Conservation (phyloP, 2,329 filamentous ascomycete species). For the Sclerotinia glacialis region DNA sequence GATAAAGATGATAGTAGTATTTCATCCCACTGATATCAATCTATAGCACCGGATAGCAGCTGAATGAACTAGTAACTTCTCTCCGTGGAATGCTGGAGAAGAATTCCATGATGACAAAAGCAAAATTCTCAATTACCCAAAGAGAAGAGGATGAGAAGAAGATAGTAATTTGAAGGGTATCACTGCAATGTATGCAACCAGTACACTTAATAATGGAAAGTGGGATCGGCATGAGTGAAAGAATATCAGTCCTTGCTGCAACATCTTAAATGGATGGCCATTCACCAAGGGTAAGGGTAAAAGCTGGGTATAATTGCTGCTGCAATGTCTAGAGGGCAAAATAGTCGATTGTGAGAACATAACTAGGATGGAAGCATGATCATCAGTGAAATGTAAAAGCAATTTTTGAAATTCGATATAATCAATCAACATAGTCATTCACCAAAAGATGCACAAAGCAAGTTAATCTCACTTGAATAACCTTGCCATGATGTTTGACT, state of each 20-base stretch:
- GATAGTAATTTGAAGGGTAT: background rate
- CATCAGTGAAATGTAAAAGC: too few relatives aligned
- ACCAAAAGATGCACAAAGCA: background rate
- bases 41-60: background rate
- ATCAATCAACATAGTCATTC: too few relatives aligned
- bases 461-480: background rate
- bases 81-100: background rate
- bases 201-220: background rate
- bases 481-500: background rate
- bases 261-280: too few relatives aligned
- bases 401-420: too few relatives aligned
- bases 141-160: background rate
- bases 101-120: background rate
- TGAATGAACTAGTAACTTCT: background rate
- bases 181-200: background rate
- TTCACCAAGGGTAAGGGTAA: too few relatives aligned
- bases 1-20: background rate
- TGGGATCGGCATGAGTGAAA: too few relatives aligned
- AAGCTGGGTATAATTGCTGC: too few relatives aligned
- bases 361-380: too few relatives aligned
- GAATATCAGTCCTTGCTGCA: background rate
- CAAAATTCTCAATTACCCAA: too few relatives aligned
- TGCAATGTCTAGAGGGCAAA: too few relatives aligned
- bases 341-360: too few relatives aligned
- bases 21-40: background rate